Base-by-base conservation (phyloP, 2,329 filamentous ascomycete species). In the Pyrenophora seminiperda region DNA sequence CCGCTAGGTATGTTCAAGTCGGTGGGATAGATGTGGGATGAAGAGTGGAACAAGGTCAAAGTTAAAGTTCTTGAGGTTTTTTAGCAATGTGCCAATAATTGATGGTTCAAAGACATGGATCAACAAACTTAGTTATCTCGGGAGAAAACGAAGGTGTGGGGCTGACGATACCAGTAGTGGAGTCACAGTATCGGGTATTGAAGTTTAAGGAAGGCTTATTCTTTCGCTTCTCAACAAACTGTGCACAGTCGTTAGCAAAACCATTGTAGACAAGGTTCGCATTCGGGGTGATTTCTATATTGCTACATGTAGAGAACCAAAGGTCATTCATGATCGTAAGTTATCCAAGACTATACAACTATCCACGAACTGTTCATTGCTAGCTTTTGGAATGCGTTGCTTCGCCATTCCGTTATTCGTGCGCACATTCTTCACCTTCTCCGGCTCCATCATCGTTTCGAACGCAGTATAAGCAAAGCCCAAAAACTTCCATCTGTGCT, bases 391-490 rank as follows among this genome's bases (percentile, higher is more conserved):
- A 34, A 34, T 34, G 32, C 32, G 17, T 17, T 34, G 32, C 32
- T 34, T 34, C 32, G 14, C 32, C 17, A 34, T 34, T 34, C 32
- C 20, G 24, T 20, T 40, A 40, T 40, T 40, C 14, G 37, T 40
- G 37, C 19, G 14, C 20, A 27, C 37, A 40, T 24, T 14, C 24
- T 20, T 11, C 14, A 17, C 37, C 24, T 40, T 40, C 37, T 40
- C 29, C 37, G 14, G 20, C 20, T 29, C 24, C 37, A 27, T 40
- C 37, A n/a, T 40, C 15, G n/a, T 40, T 29, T 40, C 29, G 30
- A 20, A 43, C 29, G 34, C 40, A 43, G 13, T 11, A 20, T 20
- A 43, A 33, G 19, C 40, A 43, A 33, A 43, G 9, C 29, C 40
- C 40, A 33, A 19, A 11, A 27, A 22, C 37, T 22, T 22, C 14